A percentile compares a stretch with the other conserved stretches of the same genome.
phyloP scores from a whole-genome alignment of 2,329 filamentous ascomycete genomes.

The Phyllosticta paracitricarpa region DNA sequence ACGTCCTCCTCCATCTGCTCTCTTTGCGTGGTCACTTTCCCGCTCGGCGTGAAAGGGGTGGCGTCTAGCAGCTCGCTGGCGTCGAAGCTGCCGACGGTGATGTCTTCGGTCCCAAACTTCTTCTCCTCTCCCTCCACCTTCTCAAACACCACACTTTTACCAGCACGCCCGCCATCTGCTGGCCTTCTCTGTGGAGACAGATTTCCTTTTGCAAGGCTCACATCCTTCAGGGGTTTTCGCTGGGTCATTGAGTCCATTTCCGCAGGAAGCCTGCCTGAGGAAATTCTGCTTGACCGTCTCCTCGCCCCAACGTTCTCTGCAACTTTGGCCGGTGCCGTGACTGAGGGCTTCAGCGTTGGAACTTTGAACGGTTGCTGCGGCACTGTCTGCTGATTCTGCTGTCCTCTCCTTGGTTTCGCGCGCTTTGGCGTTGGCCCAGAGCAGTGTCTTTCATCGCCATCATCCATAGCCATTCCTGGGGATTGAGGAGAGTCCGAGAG shows the following conservation, averaged over 20 bases:
- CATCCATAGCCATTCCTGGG: not conserved
- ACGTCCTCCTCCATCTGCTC: not conserved
- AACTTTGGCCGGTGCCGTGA: not conserved
- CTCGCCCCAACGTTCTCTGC: not conserved
- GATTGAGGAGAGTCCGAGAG: not conserved
- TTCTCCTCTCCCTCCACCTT: not conserved
- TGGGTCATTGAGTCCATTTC: slow-evolving; percentile 11
- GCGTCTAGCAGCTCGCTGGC: slow-evolving; percentile 30
- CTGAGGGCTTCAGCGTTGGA: slow-evolving; percentile 14
- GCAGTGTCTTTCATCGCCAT: not conserved
- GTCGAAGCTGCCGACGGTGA: slow-evolving; percentile 24
- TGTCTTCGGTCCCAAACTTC: slow-evolving; percentile 1
- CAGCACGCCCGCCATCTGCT: slow-evolving; percentile 17
- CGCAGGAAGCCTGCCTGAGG: slow-evolving; percentile 11
- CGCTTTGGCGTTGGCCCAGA: slow-evolving; percentile 32
- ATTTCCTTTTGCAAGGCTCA: slow-evolving; percentile 17
- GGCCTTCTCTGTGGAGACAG: slow-evolving; percentile 15
- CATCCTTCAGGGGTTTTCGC: slow-evolving; percentile 20
- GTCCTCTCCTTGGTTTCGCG: slow-evolving; percentile 21
- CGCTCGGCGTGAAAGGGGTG: slow-evolving; percentile 23
- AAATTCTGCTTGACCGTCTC: slow-evolving; percentile 2
- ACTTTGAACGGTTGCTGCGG: slow-evolving; percentile 19
- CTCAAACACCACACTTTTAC: slow-evolving; percentile 10
- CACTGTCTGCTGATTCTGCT: not conserved
- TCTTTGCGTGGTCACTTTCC: not conserved